phyloP scores from a whole-genome alignment of 106 monocot species.

The Allium sativum region DNA sequence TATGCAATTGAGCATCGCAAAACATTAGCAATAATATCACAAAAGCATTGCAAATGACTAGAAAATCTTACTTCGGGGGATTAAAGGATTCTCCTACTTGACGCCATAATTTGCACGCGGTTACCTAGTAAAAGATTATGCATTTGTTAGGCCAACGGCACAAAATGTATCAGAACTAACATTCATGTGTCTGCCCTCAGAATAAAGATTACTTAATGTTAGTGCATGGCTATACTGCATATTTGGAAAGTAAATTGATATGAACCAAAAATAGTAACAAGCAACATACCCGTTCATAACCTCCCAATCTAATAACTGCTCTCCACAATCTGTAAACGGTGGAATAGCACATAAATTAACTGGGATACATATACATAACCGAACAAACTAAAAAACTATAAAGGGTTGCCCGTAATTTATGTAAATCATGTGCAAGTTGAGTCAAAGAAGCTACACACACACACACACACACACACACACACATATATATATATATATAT shows the following conservation, averaged over 20 bases:
- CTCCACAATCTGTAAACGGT: constrained; percentile 72
- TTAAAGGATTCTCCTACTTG: constrained; percentile 96
- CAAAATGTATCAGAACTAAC: neutral
- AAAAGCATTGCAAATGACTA: neutral
- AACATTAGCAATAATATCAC: neutral
- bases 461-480: too few species aligned
- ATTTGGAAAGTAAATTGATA: neutral
- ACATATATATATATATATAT: too few species aligned
- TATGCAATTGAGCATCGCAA: neutral
- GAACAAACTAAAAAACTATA: too few species aligned
- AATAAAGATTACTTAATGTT: neutral
- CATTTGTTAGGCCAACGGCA: neutral
- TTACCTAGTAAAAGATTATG: constrained; percentile 47
- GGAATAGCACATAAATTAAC: neutral
- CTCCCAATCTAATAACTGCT: constrained; percentile 78
- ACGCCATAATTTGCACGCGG: constrained; percentile 87
- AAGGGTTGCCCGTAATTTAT: too few species aligned
- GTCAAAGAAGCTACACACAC: too few species aligned
- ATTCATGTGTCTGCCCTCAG: neutral
- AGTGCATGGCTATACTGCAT: neutral
- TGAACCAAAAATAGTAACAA: neutral
- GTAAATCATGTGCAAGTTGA: too few species aligned
- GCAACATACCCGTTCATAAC: constrained; percentile 69
- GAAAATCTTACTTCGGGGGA: constrained; percentile 77
- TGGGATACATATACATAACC: too few species aligned